Evolutionary conservation across 805 yeast species (phyloP), one percentile per base, ranked within the genome.

Genomic region (Saturnispora serradocipensis): DNA sequence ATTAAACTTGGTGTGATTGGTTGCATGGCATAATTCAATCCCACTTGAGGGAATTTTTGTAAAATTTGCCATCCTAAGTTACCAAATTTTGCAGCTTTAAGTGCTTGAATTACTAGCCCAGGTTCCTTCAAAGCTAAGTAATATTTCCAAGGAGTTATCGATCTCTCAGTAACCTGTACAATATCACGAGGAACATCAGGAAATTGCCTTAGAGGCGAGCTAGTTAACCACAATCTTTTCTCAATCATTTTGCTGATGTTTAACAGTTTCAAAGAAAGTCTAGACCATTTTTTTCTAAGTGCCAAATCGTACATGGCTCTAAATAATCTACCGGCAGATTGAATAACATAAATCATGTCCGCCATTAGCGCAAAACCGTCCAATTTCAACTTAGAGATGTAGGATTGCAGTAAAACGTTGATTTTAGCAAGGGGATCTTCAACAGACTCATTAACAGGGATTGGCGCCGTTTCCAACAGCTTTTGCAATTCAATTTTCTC

Each of bases 261-360:
- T 11, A 89, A 72, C 1, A 84, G 61, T 1, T 68, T 54, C 56
- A 75, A 77, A 0, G 95, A 72, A 13, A 85, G 65, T 20, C 71
- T 63, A 0, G 96, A 75, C 95, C 96, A 89, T 10, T 76, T 75
- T 57, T 82, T 86, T 49, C 75, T 72, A 45, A 86, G 58, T 9
- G 86, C 77, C 34, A 93, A 78, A 61, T 91, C 97, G 63, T 77
- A 81, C 56, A 95, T 76, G 0, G 98, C 97, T 52, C 97, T 71
- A 51, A 90, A 72, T 38, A 93, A 67, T 62, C 99, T 76, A 3
- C 95, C 91, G 1, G 97, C 97, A 40, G 95, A 88, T 66, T 93
- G 98, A 0, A 93, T 86, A 40, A 93, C 80, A 63, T 87, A 93
- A 3, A 88, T 75, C 96, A 90, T 88, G 70, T 93, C 99, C 0